These are phyloP conservation scores for Akebia trifoliata DNA, from an alignment of 164 flowering plant species.

Conservation along the genomic window DNA sequence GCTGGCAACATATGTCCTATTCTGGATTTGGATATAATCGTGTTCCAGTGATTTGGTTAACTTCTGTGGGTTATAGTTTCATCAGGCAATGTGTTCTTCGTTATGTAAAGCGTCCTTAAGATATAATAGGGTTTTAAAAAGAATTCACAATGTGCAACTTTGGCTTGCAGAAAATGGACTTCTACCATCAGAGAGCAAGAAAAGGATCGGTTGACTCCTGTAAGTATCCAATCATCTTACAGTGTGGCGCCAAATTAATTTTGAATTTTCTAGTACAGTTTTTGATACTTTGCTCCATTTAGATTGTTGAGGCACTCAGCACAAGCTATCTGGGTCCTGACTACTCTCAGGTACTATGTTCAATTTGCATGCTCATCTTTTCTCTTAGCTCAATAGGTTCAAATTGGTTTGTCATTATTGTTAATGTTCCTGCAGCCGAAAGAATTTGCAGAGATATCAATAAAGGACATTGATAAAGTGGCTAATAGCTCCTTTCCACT, in stretches of 20 bases:
- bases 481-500: conserved; percentile 86
- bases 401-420: conserved; percentile 4
- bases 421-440: conserved; percentile 44
- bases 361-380: conserved; percentile 2
- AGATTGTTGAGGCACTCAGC: conserved; percentile 87
- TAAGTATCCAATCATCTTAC: conserved; percentile 33
- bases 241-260: background rate
- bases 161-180: conserved; percentile 78
- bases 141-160: conserved; percentile 8
- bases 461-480: conserved; percentile 73
- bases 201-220: conserved; percentile 81
- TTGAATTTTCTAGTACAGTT: background rate
- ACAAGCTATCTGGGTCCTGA: conserved; percentile 92
- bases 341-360: conserved; percentile 68
- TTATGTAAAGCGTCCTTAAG: background rate
- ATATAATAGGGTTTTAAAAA: background rate
- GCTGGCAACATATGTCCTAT: no score
- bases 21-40: no score
- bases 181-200: conserved; percentile 72
- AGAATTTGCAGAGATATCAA: conserved; percentile 63
- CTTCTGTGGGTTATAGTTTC: background rate
- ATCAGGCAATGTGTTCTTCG: background rate
- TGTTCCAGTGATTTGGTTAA: background rate
- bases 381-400: background rate
- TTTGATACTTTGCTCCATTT: conserved; percentile 15